A percentile compares a stretch with the other conserved stretches of the same genome.
These are phyloP conservation scores for Paradendryphiella salina DNA, from an alignment of 2,329 filamentous ascomycete species.

Conservation along the genomic window DNA sequence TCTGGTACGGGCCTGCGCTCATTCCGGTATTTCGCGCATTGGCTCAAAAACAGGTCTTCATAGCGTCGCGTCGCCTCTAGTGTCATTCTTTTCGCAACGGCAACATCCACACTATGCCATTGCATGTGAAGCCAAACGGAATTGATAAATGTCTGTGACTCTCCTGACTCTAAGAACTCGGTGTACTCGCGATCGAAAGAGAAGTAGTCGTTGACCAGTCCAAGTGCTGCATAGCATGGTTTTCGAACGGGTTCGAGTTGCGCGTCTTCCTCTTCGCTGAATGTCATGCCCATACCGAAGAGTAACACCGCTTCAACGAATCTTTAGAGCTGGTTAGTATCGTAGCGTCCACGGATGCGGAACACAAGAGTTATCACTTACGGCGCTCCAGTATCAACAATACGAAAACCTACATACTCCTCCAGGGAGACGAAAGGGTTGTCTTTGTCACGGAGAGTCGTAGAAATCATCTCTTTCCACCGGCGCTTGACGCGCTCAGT, in stretches of 20 bases:
- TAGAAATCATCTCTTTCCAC: background rate
- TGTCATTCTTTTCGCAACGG: background rate
- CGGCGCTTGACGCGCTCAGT: background rate
- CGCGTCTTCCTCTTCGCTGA: slow-evolving; percentile 1
- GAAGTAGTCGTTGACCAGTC: background rate
- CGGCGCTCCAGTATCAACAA: background rate
- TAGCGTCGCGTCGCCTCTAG: background rate
- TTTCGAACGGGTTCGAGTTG: background rate
- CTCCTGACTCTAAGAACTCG: background rate
- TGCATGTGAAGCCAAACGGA: slow-evolving; percentile 6
- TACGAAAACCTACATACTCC: slow-evolving; percentile 1
- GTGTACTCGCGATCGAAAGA: slow-evolving; percentile 6
- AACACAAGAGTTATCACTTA: background rate
- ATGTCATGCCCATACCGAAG: slow-evolving; percentile 5
- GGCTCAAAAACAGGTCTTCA: background rate
- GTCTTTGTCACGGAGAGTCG: background rate
- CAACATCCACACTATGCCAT: background rate
- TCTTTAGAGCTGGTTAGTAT: background rate
- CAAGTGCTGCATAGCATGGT: background rate
- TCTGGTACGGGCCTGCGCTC: background rate
- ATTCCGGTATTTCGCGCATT: background rate
- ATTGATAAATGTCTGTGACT: background rate
- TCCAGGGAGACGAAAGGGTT: background rate
- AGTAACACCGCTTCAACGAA: background rate
- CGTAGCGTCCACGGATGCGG: no score